Evolutionary conservation across 805 yeast species (phyloP).

Genomic region (Kodamaea laetipori): DNA sequence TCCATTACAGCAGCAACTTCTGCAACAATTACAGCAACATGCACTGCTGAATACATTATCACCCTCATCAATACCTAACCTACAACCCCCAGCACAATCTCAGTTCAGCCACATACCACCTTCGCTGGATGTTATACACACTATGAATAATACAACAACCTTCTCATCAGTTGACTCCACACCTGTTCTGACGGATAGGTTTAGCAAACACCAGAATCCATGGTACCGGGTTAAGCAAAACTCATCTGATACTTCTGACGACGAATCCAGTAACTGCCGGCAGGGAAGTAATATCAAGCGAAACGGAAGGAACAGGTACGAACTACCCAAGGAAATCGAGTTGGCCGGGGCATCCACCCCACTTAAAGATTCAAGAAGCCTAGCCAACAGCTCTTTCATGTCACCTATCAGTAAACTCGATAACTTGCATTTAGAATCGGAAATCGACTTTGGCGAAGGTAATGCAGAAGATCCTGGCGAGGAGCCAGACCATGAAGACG

Average conservation of each 20-base stretch:
- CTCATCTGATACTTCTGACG: constrained; percentile 15
- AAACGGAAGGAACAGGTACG: background rate
- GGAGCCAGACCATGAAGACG: constrained; percentile 5
- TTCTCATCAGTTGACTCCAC: constrained; percentile 7
- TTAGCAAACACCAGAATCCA: constrained; percentile 3
- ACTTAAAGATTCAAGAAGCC: constrained; percentile 13
- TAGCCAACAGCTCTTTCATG: constrained; percentile 20
- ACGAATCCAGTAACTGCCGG: constrained; percentile 10
- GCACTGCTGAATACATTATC: constrained; percentile 4
- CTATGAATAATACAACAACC: constrained; percentile 8
- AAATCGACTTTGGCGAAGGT: constrained; percentile 11
- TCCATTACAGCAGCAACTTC: constrained; percentile 1
- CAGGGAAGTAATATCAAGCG: background rate
- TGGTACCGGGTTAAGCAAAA: constrained; percentile 16
- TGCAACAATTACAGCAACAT: constrained; percentile 2
- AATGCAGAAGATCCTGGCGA: background rate
- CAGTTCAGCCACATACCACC: constrained; percentile 11
- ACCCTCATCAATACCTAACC: constrained; percentile 14
- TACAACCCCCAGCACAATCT: constrained; percentile 15
- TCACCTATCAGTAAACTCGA: constrained; percentile 42
- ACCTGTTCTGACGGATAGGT: constrained; percentile 1
- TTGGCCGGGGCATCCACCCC: constrained; percentile 30
- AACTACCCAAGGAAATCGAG: constrained; percentile 12
- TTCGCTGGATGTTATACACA: constrained; percentile 6
- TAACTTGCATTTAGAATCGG: constrained; percentile 32